phyloP scores from a whole-genome alignment of 176 grass and related monocot genomes.

The Carex kokanica region DNA sequence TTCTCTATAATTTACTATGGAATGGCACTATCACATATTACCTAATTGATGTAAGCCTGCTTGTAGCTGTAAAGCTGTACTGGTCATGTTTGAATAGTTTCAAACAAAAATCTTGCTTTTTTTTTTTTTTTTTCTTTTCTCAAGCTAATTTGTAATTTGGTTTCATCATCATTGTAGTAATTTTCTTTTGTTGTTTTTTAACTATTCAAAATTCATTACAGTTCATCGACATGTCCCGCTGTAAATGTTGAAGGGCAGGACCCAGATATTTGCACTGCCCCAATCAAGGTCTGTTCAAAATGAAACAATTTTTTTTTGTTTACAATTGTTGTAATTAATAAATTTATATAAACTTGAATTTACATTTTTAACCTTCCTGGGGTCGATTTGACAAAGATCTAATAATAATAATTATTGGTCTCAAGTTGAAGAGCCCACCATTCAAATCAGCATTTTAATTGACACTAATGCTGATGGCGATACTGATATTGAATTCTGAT shows the following conservation, averaged over 20 bases:
- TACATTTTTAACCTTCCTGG: neutral
- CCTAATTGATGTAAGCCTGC: neutral
- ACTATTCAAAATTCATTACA: conserved; percentile 14
- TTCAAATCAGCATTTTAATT: neutral
- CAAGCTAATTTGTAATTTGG: neutral
- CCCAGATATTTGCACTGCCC: conserved; percentile 68
- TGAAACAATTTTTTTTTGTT: neutral
- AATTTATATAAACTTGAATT: neutral
- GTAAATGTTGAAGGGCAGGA: conserved; percentile 33
- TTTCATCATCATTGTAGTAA: neutral
- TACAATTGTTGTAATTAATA: neutral
- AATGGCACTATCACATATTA: neutral
- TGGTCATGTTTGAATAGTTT: neutral
- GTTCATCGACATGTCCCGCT: conserved; percentile 52
- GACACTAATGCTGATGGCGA: neutral
- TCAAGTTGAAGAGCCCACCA: neutral
- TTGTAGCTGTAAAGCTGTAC: neutral
- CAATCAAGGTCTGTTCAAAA: conserved; percentile 58
- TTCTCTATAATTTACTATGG: neutral
- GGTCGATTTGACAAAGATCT: neutral
- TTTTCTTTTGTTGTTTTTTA: neutral
- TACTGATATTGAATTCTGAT: neutral
- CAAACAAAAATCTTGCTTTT: neutral
- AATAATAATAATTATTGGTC: neutral
- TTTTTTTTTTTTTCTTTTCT: neutral